Base-by-base conservation (phyloP, 2,329 filamentous ascomycete species). In the Claviceps humidiphila region DNA sequence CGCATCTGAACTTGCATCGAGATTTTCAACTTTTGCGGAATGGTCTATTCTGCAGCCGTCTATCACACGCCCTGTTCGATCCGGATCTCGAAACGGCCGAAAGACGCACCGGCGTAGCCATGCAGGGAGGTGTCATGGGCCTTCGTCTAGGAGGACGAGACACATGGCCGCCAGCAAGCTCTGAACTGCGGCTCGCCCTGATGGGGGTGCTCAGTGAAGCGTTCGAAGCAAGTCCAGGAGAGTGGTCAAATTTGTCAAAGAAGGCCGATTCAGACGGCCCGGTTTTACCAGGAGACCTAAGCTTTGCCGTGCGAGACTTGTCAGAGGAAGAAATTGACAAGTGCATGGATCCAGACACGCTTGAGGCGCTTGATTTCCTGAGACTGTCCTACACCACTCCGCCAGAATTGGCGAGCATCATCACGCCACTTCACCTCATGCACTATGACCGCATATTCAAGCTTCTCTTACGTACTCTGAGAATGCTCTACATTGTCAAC, bases 301-400 rank as follows among this genome's bases (percentile, higher is more conserved):
- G 82, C 65, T 97, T 98, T 64, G 81, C 87, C 0, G 85, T 98
- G 24, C 85, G 93, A 40, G 84, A 91, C 58, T 75, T 97, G 56
- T 77, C 82, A 0, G 74, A 81, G 7, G 82, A 84, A 47, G 89
- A 96, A 59, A 87, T 95, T 47, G 80, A 89, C 50, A 82, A 78
- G 56, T 91, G 89, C 66, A 83, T 94, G 74, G 80, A 97, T 60
- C 83, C 89, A 0, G 78, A 87, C 62, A 85, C 84, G 0, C 76
- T 97, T 17, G 83, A 91, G 63, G 93, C 93, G 0, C 74, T 97
- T n/a, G 93, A 97, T 66, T 97, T 98, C 61, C 73, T 98, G 16
- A 81, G 88, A 1, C 71, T 98, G 7, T 85, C 89, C 46, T 97
- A 96, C 68, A 86, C 84, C 42, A 76, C 89, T 0, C 85, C 89